Percentiles rank a stretch among this genome's conserved stretches.
Conservation (phyloP, 140 eudicot species). For the Senecio squalidus region DNA sequence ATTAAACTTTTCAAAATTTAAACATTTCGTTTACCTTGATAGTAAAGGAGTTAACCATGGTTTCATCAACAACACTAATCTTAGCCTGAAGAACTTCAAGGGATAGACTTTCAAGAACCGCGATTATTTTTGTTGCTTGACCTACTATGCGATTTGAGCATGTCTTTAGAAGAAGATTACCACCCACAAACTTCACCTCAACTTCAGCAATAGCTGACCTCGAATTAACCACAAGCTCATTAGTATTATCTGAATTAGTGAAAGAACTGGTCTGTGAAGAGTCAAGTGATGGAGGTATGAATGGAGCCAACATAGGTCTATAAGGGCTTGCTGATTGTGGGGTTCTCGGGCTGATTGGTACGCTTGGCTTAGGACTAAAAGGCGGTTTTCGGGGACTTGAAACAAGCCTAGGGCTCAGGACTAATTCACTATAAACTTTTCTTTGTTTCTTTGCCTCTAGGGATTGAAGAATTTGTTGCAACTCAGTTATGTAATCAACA, state of each 20-base stretch:
- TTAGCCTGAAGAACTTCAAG: constrained; percentile 71
- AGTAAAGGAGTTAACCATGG: constrained; percentile 71
- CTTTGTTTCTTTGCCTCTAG: constrained; percentile 83
- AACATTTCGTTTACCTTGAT: constrained; percentile 55
- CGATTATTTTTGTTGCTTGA: constrained; percentile 53
- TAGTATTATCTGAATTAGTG: constrained; percentile 34
- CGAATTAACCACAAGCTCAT: constrained; percentile 71
- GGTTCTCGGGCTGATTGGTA: constrained; percentile 81
- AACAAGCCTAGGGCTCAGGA: constrained; percentile 46
- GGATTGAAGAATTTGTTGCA: constrained; percentile 72
- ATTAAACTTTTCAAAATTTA: background rate
- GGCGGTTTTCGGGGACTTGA: constrained; percentile 77
- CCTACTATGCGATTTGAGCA: constrained; percentile 58
- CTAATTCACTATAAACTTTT: constrained; percentile 47
- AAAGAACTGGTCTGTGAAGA: constrained; percentile 21
- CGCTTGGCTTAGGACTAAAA: constrained; percentile 59
- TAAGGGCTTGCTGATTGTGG: constrained; percentile 46
- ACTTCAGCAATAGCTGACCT: constrained; percentile 77
- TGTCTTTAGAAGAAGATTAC: constrained; percentile 61
- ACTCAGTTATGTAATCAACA: constrained; percentile 70
- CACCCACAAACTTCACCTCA: constrained; percentile 83
- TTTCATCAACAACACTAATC: constrained; percentile 58
- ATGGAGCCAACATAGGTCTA: constrained; percentile 14
- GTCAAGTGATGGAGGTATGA: constrained; percentile 21
- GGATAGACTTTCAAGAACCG: constrained; percentile 59